These are phyloP conservation scores for Sherardia arvensis DNA, from an alignment of 257 asterid genomes.

Conservation along the genomic window DNA sequence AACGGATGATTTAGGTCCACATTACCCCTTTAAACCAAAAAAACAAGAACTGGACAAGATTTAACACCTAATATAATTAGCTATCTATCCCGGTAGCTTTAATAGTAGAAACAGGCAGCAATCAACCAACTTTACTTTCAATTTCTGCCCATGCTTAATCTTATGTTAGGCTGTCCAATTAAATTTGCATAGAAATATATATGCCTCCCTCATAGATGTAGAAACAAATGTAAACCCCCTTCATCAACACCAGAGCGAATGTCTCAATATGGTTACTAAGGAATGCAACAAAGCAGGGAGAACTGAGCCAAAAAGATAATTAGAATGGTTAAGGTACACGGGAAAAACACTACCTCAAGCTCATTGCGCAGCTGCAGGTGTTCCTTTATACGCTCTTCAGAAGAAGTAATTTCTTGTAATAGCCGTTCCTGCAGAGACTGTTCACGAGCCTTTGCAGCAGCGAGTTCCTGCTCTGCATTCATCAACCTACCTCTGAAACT, in stretches of 20 bases:
- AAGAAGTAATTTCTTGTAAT: slow-evolving; percentile 61
- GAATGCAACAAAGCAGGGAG: background rate
- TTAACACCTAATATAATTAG: background rate
- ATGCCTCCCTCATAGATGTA: background rate
- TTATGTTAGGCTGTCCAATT: background rate
- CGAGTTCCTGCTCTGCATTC: slow-evolving; percentile 82
- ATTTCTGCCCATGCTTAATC: background rate
- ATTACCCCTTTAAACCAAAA: background rate
- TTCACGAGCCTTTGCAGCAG: slow-evolving; percentile 88
- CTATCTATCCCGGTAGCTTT: background rate
- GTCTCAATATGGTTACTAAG: background rate
- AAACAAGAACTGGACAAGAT: background rate
- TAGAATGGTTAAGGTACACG: slow-evolving; percentile 6
- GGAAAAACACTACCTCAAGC: slow-evolving; percentile 57
- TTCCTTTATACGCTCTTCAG: slow-evolving; percentile 64
- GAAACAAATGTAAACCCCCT: slow-evolving; percentile 1
- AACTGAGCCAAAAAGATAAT: background rate
- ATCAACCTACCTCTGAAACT: slow-evolving; percentile 52
- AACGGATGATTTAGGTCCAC: background rate
- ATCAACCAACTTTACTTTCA: background rate
- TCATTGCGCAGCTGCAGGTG: slow-evolving; percentile 71
- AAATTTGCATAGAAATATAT: background rate
- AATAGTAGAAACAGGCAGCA: background rate
- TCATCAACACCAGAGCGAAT: background rate
- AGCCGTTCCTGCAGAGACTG: slow-evolving; percentile 69